These are phyloP conservation scores for Coix lacrymajobi DNA, from an alignment of 176 grass and related monocot species.

Conservation along the genomic window DNA sequence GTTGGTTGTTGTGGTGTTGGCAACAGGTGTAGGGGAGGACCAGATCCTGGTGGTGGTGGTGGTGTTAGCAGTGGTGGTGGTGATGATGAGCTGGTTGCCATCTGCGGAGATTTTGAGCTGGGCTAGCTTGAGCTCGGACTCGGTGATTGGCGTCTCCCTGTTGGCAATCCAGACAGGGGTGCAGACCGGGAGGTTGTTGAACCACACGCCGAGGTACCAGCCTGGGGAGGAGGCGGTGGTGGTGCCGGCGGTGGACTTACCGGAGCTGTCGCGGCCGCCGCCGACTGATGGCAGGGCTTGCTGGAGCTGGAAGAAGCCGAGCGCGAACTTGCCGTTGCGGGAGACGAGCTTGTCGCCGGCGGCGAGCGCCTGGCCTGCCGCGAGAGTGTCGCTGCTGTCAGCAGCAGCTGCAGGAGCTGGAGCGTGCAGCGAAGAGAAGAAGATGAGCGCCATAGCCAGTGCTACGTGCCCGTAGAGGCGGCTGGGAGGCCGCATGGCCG, in stretches of 20 bases:
- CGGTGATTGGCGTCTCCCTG: not conserved
- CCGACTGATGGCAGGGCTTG: not conserved
- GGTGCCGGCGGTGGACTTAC: too few relatives aligned
- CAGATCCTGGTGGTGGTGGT: not conserved
- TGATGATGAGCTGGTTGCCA: not conserved
- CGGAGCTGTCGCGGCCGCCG: not conserved
- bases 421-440: not conserved
- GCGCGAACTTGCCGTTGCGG: constrained; percentile 28
- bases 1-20: not conserved
- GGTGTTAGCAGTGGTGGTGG: not conserved
- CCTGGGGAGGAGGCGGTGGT: not conserved
- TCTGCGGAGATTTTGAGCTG: not conserved
- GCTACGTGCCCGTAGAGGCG: too few relatives aligned
- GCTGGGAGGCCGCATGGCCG: too few relatives aligned
- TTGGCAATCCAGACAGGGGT: not conserved
- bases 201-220: not conserved
- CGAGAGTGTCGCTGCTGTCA: not conserved
- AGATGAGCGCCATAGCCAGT: not conserved
- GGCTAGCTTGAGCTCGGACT: not conserved
- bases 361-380: not conserved
- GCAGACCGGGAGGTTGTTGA: not conserved
- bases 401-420: not conserved
- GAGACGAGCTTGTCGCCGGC: constrained; percentile 17
- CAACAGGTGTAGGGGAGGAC: not conserved
- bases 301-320: constrained; percentile 42